These are phyloP conservation scores for Saccharomycopsis sp. DNA, from an alignment of 805 yeast species.

Conservation along the genomic window DNA sequence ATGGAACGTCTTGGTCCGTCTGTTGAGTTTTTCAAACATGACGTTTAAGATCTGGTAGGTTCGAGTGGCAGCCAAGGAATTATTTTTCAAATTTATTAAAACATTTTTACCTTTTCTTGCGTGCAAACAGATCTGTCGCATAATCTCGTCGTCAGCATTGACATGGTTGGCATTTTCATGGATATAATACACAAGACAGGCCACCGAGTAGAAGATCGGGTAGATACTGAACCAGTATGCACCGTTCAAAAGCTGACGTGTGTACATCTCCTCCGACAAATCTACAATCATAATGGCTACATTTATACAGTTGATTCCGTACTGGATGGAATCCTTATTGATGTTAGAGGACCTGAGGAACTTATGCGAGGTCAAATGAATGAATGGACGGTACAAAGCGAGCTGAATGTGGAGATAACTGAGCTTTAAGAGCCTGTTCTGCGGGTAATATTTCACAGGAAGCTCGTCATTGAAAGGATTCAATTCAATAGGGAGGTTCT, in stretches of 20 bases:
- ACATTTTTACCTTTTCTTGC: constrained; percentile 79
- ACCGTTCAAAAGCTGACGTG: constrained; percentile 64
- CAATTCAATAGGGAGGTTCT: constrained; percentile 60
- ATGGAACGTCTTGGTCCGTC: constrained; percentile 52
- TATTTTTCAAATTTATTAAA: constrained; percentile 61
- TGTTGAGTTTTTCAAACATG: constrained; percentile 71
- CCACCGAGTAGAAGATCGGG: constrained; percentile 83
- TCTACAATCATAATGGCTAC: constrained; percentile 79
- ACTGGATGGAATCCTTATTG: constrained; percentile 57
- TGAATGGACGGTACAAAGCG: constrained; percentile 79
- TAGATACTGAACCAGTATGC: constrained; percentile 91
- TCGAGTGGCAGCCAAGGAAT: constrained; percentile 70
- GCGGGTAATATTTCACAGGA: constrained; percentile 50
- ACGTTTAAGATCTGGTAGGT: constrained; percentile 75
- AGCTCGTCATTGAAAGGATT: constrained; percentile 51
- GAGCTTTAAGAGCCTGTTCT: constrained; percentile 66
- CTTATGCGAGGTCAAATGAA: constrained; percentile 70
- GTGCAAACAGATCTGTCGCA: constrained; percentile 47
- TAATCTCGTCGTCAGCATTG: constrained; percentile 24
- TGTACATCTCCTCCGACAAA: constrained; percentile 73
- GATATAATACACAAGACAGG: constrained; percentile 75
- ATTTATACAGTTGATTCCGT: constrained; percentile 78
- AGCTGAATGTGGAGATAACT: constrained; percentile 73
- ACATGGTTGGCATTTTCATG: constrained; percentile 38
- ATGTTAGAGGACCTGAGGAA: constrained; percentile 29